A percentile compares a stretch with the other conserved stretches of the same genome.
These are phyloP conservation scores for Gardenia jasminoides DNA, from an alignment of 257 asterid species.

Conservation along the genomic window DNA sequence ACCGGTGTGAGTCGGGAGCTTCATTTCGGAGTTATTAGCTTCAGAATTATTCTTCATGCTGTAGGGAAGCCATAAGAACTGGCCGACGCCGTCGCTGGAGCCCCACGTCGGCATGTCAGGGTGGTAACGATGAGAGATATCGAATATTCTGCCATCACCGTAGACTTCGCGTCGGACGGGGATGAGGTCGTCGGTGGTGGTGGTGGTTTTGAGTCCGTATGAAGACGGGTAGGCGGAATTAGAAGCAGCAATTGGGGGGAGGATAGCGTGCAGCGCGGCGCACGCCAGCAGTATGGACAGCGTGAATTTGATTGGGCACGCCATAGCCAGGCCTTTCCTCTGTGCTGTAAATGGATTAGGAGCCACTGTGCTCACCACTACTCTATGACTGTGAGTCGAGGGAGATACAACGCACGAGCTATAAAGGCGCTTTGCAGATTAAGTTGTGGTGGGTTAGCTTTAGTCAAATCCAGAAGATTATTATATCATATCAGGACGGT, in stretches of 20 bases:
- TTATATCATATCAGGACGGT: too few relatives aligned
- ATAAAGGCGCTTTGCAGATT: too few relatives aligned
- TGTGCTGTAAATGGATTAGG: too few relatives aligned
- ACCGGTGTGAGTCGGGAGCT: slow-evolving; percentile 80
- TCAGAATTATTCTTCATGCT: slow-evolving; percentile 87
- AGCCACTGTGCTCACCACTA: too few relatives aligned
- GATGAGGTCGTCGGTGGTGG: slow-evolving; percentile 28
- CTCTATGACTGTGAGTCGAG: too few relatives aligned
- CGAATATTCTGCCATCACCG: slow-evolving; percentile 82
- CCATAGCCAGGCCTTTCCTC: neutral
- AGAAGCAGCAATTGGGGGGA: slow-evolving; percentile 28
- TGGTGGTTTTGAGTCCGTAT: slow-evolving; percentile 47
- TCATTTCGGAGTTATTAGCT: slow-evolving; percentile 86
- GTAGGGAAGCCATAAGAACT: slow-evolving; percentile 61
- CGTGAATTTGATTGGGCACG: neutral
- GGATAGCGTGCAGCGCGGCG: slow-evolving; percentile 25
- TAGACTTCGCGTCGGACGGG: slow-evolving; percentile 81
- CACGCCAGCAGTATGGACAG: slow-evolving; percentile 30
- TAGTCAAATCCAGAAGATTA: too few relatives aligned
- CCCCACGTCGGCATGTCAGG: slow-evolving; percentile 80
- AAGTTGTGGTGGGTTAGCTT: too few relatives aligned
- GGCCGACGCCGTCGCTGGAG: slow-evolving; percentile 67
- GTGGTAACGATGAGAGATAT: slow-evolving; percentile 66
- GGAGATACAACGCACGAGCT: too few relatives aligned
- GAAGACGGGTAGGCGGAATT: slow-evolving; percentile 67